Evolutionary conservation across 768 basidiomycete genomes (phyloP).

Genomic region (Podaxis sp.): DNA sequence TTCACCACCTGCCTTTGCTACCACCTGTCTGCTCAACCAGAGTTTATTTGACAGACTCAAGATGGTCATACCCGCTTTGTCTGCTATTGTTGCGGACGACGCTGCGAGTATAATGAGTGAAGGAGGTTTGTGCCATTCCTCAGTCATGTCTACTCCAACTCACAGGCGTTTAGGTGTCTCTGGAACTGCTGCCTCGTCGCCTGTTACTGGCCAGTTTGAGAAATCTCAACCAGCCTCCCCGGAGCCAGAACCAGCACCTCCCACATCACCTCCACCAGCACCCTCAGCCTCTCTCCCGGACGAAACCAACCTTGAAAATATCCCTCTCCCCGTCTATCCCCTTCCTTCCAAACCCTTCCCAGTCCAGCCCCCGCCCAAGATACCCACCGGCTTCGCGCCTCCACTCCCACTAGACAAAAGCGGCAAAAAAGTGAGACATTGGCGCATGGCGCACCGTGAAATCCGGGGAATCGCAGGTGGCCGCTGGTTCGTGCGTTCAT

Average conservation of each 20-base stretch:
- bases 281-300: constrained; percentile 27
- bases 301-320: constrained; percentile 50
- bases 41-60: constrained; percentile 23
- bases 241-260: constrained; percentile 40
- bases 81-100: constrained; percentile 42
- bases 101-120: constrained; percentile 50
- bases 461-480: constrained; percentile 81
- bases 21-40: constrained; percentile 9
- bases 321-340: constrained; percentile 69
- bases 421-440: constrained; percentile 58
- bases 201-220: constrained; percentile 42
- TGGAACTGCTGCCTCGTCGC: constrained; percentile 72
- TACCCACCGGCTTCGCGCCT: constrained; percentile 69
- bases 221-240: constrained; percentile 36
- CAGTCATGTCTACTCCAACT: constrained; percentile 7
- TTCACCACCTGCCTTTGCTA: neutral
- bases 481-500: constrained; percentile 74
- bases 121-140: constrained; percentile 33
- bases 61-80: constrained; percentile 22
- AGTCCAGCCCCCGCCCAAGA: constrained; percentile 74
- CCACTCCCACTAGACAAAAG: constrained; percentile 62
- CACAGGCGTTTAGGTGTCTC: constrained; percentile 43
- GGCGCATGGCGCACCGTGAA: constrained; percentile 73
- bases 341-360: constrained; percentile 81
- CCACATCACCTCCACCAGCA: constrained; percentile 25